A percentile compares a stretch with the other conserved stretches of the same genome.
These are phyloP conservation scores for Tremella mesenterica DNA, from an alignment of 768 basidiomycete genomes.

Conservation along the genomic window DNA sequence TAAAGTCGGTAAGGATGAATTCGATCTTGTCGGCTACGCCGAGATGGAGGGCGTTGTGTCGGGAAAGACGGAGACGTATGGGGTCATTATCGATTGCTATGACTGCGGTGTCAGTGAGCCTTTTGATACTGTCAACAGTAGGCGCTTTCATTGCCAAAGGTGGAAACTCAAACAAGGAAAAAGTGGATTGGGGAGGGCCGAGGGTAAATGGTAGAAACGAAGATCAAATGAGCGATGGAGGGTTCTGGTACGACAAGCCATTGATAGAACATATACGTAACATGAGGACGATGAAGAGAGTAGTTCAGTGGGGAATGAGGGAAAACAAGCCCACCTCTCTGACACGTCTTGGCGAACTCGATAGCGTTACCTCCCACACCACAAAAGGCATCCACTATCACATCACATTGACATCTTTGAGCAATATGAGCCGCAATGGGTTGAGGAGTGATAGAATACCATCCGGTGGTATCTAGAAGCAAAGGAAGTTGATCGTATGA, in stretches of 20 bases:
- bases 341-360: slow-evolving; percentile 91
- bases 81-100: slow-evolving; percentile 86
- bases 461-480: slow-evolving; percentile 88
- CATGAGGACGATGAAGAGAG: not conserved
- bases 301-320: no score
- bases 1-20: slow-evolving; percentile 79
- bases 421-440: slow-evolving; percentile 86
- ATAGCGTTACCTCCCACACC: slow-evolving; percentile 97
- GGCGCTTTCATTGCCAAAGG: not conserved
- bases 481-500: slow-evolving; percentile 67
- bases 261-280: not conserved
- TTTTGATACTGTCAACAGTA: not conserved
- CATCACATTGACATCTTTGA: slow-evolving; percentile 57
- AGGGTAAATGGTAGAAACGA: no score
- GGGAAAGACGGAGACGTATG: slow-evolving; percentile 73
- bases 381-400: slow-evolving; percentile 70
- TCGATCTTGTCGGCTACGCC: slow-evolving; percentile 93
- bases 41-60: slow-evolving; percentile 87
- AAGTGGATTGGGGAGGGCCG: no score
- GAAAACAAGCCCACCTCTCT: slow-evolving; percentile 58
- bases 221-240: no score
- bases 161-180: not conserved
- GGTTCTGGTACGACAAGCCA: no score
- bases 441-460: slow-evolving; percentile 96
- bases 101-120: slow-evolving; percentile 52